Evolutionary conservation across 805 yeast species (phyloP), one percentile per base, ranked within the genome.

Genomic region (Ogataea nitratoaversa): DNA sequence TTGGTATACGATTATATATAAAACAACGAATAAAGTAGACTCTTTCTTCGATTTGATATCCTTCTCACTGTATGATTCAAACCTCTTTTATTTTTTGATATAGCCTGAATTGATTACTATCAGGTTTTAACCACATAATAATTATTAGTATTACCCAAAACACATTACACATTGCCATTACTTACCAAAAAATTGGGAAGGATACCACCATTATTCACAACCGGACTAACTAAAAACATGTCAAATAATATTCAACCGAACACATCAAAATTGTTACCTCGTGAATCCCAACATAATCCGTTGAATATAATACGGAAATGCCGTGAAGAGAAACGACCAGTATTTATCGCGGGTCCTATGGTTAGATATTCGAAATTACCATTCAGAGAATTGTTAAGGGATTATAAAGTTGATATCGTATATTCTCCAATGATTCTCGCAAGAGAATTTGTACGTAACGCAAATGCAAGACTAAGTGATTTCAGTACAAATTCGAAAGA

Each of bases 391-490:
- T 67, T 86, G 6, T 80, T 84, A 13, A 64, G 96, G 24, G 79
- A 80, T 29, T 86, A 80, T 59, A 70, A 75, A 39, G 78, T 82
- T 33, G 95, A 89, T 57, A 81, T 91, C 8, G 95, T 88, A 3
- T 90, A 93, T 57, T 78, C 95, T 0, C 99, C 99, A 8, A 93
- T 93, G 99, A 90, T 93, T 31, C 67, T 93, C 38, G 98, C 98
- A 4, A 68, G 98, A 37, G 99, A 93, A 62, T 93, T 88, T 71
- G 95, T 87, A 3, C 70, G 97, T 33, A 86, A 88, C 60, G 74
- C 71, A 17, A 72, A 75, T 39, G 99, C 98, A 3, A 70, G 99
- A 41, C 57, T 76, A 24, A 75, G 88, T 12, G 99, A 93, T 59
- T 89, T 93, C 62, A 72, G 91, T 13, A 89, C 96, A 0, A 86